Evolutionary conservation across 2,329 filamentous ascomycete species (phyloP).

Genomic region (Aspergillus terreus): DNA sequence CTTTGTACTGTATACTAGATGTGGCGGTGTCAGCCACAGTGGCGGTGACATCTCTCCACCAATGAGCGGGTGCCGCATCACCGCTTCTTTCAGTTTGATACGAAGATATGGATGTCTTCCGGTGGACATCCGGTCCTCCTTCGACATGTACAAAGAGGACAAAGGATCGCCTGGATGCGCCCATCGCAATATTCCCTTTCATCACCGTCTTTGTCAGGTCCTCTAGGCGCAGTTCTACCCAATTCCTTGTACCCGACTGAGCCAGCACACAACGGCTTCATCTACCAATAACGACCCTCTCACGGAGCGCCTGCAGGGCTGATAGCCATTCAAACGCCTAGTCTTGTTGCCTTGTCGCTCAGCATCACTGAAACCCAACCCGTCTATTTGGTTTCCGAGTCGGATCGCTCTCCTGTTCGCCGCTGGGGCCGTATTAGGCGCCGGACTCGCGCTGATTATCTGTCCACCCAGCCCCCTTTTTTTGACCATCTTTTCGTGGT

Average conservation of each 20-base stretch:
- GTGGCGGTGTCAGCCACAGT: conserved; percentile 26
- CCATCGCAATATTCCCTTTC: background rate
- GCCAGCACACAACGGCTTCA: background rate
- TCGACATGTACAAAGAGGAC: background rate
- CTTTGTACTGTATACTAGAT: too few species aligned
- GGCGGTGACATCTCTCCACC: conserved; percentile 23
- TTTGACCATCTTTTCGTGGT: background rate
- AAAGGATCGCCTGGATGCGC: background rate
- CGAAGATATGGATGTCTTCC: conserved; percentile 9
- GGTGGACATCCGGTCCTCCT: background rate
- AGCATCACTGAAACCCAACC: conserved; percentile 18
- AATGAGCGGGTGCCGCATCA: conserved; percentile 26
- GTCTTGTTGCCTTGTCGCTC: conserved; percentile 16
- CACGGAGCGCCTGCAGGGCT: conserved; percentile 16
- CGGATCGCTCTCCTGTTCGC: conserved; percentile 19
- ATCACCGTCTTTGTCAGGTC: background rate
- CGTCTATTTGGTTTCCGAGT: conserved; percentile 2
- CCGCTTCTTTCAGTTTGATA: conserved; percentile 16
- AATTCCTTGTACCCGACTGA: background rate
- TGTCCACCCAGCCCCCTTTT: conserved; percentile 16
- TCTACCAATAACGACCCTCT: conserved; percentile 6
- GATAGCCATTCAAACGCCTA: conserved; percentile 12
- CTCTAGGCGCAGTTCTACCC: background rate
- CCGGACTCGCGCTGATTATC: conserved; percentile 3
- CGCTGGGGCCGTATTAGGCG: conserved; percentile 19